phyloP scores from a whole-genome alignment of 768 basidiomycete genomes.

The Lactarius pseudohatsudake region DNA sequence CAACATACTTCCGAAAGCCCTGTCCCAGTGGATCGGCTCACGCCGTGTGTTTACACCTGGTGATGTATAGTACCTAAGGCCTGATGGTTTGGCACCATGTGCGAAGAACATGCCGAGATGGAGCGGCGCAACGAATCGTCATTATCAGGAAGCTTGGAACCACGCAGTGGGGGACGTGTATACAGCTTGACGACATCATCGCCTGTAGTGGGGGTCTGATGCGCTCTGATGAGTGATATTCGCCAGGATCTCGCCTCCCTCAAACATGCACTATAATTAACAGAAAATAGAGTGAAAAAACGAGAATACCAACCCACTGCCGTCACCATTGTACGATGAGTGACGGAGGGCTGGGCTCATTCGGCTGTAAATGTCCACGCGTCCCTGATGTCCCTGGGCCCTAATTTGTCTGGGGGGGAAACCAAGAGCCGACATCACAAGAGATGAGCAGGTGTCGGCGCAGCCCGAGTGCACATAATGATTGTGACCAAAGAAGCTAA shows the following conservation, averaged over 20 bases:
- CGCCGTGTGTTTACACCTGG: constrained; percentile 11
- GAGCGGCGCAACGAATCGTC: constrained; percentile 17
- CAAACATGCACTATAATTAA: constrained; percentile 4
- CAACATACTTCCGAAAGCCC: constrained; percentile 8
- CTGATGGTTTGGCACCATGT: constrained; percentile 5
- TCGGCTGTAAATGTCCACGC: constrained; percentile 7
- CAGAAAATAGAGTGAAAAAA: background rate
- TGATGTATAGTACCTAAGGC: background rate
- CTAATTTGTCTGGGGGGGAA: constrained; percentile 13
- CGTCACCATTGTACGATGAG: constrained; percentile 14
- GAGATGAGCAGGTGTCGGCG: constrained; percentile 19
- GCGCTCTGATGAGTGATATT: constrained; percentile 8
- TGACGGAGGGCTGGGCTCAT: constrained; percentile 15
- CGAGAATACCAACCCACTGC: constrained; percentile 6
- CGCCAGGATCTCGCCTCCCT: background rate
- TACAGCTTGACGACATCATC: constrained; percentile 17
- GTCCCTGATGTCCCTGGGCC: constrained; percentile 23
- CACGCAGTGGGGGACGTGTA: background rate
- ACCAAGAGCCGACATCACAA: constrained; percentile 19
- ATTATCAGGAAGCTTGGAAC: constrained; percentile 18
- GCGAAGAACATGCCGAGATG: constrained; percentile 13
- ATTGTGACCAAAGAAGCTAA: constrained; percentile 23
- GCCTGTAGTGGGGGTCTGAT: constrained; percentile 10
- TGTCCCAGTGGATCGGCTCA: constrained; percentile 7
- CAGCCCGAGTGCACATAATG: constrained; percentile 9